Base-by-base conservation (phyloP, 768 basidiomycete species). In the Kwoniella mangroviensis region DNA sequence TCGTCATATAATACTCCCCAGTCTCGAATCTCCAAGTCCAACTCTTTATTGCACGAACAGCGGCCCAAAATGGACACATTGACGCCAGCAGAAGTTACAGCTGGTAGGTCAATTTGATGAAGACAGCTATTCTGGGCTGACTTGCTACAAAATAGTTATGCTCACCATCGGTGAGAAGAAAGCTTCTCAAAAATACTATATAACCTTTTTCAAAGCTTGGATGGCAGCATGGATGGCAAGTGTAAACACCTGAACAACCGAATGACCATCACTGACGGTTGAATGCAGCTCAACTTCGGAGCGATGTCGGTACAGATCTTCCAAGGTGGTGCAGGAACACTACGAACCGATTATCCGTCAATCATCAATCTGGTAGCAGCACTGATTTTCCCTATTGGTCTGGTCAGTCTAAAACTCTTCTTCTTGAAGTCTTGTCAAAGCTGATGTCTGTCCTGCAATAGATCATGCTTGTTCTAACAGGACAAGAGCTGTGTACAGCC, bases 151-250 rank as follows among this genome's bases (percentile, higher is more conserved):
- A 2, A 63, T 24, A 73, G 71, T 68, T 19, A 57, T 73, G 26
- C 55, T 69, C 52, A 69, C 64, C 19, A 45, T 73, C 21, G 71
- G 71, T 55, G 67, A 73, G 59, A 73, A 73, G 67, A 73, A 73
- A 45, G 63, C 64, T 4, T 45, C 62, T 54, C 67, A 68, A 54
- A 63, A 68, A 24, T 73, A 73, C 60, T 63, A 73, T 40, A 56
- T 69, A 34, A 73, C 71, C 63, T 73, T 73, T 22, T 73, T 73
- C 59, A 73, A 73, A 54, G 63, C 67, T 21, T 73, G 71, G 71
- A 73, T 73, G 71, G 68, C 71, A 4, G 71, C 63, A 40, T 73
- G 71, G 71, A 73, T 73, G 52, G 71, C 63, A 43, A 55, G 71
- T 66, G 13, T 15, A 5, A 9, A 34, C 34, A 34, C 34, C 34